Conservation (phyloP, 495 filamentous ascomycete genomes). For the Cryomyces minteri region DNA sequence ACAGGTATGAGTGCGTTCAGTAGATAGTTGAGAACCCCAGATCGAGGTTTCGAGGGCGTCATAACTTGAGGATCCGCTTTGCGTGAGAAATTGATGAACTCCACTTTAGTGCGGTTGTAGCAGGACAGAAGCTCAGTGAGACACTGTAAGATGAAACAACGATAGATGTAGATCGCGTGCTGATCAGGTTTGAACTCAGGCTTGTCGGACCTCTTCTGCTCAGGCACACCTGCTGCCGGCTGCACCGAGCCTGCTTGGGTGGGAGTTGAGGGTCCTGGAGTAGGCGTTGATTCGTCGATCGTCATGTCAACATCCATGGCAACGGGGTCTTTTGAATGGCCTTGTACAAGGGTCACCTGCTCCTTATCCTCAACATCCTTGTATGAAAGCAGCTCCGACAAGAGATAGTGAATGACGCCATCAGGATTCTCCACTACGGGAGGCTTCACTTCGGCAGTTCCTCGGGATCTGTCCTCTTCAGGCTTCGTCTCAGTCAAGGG, state of each 20-base stretch:
- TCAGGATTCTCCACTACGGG: conserved; percentile 86
- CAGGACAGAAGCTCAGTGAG: conserved; percentile 81
- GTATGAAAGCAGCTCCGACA: conserved; percentile 86
- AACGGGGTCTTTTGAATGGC: conserved; percentile 12
- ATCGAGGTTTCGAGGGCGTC: conserved; percentile 86
- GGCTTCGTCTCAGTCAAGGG: conserved; percentile 15
- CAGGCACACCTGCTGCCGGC: conserved; percentile 8
- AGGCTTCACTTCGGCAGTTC: conserved; percentile 50
- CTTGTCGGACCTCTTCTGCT: conserved; percentile 50
- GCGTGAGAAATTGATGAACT: conserved; percentile 97
- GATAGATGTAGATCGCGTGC: conserved; percentile 88
- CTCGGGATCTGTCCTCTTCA: conserved; percentile 29
- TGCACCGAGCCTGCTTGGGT: conserved; percentile 11
- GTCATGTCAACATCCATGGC: conserved; percentile 34
- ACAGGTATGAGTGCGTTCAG: conserved; percentile 69
- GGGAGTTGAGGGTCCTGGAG: conserved; percentile 19
- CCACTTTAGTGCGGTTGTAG: conserved; percentile 87
- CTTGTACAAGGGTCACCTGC: conserved; percentile 10
- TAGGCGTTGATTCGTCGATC: conserved; percentile 11
- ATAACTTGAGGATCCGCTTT: conserved; percentile 63
- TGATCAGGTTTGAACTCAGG: conserved; percentile 74
- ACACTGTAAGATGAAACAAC: conserved; percentile 88
- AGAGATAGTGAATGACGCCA: conserved; percentile 86
- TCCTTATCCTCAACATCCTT: conserved; percentile 79
- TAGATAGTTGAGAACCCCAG: conserved; percentile 83